phyloP scores from a whole-genome alignment of 164 flowering plant genomes.

The Nymphaea colorata region DNA sequence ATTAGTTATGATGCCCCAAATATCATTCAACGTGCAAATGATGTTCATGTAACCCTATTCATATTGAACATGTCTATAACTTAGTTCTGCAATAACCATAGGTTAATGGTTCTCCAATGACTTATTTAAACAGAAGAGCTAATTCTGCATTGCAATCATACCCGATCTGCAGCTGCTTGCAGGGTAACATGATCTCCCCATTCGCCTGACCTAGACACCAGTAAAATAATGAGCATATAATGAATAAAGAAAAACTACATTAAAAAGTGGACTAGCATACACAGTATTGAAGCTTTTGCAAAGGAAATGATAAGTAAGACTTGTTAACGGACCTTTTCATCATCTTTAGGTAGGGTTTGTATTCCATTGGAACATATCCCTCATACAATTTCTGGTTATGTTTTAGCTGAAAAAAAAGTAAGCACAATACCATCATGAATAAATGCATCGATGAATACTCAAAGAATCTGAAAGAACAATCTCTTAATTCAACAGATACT shows the following conservation, averaged over 20 bases:
- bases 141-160: conserved; percentile 11
- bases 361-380: conserved; percentile 90
- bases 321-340: conserved; percentile 57
- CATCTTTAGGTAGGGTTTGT: conserved; percentile 65
- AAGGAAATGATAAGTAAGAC: background rate
- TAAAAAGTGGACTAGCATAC: background rate
- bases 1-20: background rate
- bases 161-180: conserved; percentile 94
- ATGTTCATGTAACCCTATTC: background rate
- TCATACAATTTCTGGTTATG: conserved; percentile 52
- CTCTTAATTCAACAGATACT: background rate
- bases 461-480: background rate
- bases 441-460: background rate
- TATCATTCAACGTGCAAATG: background rate
- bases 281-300: background rate
- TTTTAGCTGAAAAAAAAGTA: conserved; percentile 47
- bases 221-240: background rate
- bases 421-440: background rate
- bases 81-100: background rate
- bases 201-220: conserved; percentile 56
- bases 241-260: background rate
- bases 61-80: background rate
- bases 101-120: background rate
- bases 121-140: background rate
- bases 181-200: conserved; percentile 98